A percentile compares a stretch with the other conserved stretches of the same genome.
phyloP scores from a whole-genome alignment of 306 rosid species.

The Pyrus pyrifolia region DNA sequence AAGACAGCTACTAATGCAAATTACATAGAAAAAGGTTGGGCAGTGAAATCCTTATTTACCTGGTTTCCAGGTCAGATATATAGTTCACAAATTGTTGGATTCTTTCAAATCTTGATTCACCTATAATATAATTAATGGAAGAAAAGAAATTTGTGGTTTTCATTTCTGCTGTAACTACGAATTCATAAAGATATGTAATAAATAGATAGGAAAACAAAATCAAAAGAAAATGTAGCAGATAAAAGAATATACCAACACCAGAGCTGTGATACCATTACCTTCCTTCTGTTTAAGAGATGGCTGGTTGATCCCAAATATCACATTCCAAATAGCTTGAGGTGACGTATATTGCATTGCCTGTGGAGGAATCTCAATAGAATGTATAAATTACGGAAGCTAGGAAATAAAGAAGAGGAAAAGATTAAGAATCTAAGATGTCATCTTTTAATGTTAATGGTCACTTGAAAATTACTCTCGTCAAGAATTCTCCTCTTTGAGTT shows the following conservation, averaged over 20 bases:
- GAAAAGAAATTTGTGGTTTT: slow-evolving; percentile 7
- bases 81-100: slow-evolving; percentile 72
- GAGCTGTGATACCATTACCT: slow-evolving; percentile 33
- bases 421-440: background rate
- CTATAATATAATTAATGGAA: slow-evolving; percentile 36
- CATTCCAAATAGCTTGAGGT: slow-evolving; percentile 85
- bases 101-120: slow-evolving; percentile 49
- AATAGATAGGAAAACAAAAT: slow-evolving; percentile 5
- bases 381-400: background rate
- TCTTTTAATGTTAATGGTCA: background rate
- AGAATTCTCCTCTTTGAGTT: slow-evolving; percentile 8
- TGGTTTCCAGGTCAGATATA: slow-evolving; percentile 77
- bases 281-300: slow-evolving; percentile 58
- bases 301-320: slow-evolving; percentile 59
- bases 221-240: slow-evolving; percentile 2
- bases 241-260: slow-evolving; percentile 13
- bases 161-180: slow-evolving; percentile 10
- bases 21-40: slow-evolving; percentile 4
- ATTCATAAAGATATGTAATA: slow-evolving; percentile 7
- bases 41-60: slow-evolving; percentile 37
- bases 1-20: background rate
- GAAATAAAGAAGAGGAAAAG: background rate
- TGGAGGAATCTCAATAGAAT: slow-evolving; percentile 8
- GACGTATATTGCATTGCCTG: slow-evolving; percentile 97
- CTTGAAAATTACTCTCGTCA: background rate